phyloP scores from a whole-genome alignment of 2,329 filamentous ascomycete genomes.

The Aspergillus candidus region DNA sequence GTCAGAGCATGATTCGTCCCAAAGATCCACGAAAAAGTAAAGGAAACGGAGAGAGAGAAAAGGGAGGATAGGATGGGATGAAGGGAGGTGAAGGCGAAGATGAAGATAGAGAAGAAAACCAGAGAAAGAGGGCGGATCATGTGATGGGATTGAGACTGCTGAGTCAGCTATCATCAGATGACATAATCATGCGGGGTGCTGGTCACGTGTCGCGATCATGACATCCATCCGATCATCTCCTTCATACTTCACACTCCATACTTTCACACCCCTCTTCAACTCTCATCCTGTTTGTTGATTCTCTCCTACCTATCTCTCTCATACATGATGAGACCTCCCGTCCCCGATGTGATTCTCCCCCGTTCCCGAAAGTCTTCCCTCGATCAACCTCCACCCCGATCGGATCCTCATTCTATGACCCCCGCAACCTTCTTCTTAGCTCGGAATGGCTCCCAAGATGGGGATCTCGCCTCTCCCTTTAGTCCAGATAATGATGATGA shows the following conservation, averaged over 20 bases:
- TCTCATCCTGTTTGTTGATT: background rate
- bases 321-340: slow-evolving; percentile 33
- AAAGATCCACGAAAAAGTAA: too few relatives aligned
- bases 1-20: too few relatives aligned
- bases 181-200: background rate
- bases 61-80: too few relatives aligned
- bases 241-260: background rate
- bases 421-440: slow-evolving; percentile 57
- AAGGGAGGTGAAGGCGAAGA: too few relatives aligned
- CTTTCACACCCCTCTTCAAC: background rate
- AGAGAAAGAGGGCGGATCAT: too few relatives aligned
- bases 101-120: too few relatives aligned
- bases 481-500: too few relatives aligned
- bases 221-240: too few relatives aligned
- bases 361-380: slow-evolving; percentile 33
- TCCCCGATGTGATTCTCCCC: slow-evolving; percentile 27
- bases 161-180: too few relatives aligned
- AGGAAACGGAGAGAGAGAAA: too few relatives aligned
- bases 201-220: background rate
- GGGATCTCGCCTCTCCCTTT: slow-evolving; percentile 20
- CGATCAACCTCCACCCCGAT: slow-evolving; percentile 22
- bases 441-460: slow-evolving; percentile 47
- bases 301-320: slow-evolving; percentile 3
- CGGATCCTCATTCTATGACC: slow-evolving; percentile 34
- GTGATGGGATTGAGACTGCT: too few relatives aligned